These are phyloP conservation scores for Zygoascus ofunaensis DNA, from an alignment of 805 yeast genomes.

Conservation along the genomic window DNA sequence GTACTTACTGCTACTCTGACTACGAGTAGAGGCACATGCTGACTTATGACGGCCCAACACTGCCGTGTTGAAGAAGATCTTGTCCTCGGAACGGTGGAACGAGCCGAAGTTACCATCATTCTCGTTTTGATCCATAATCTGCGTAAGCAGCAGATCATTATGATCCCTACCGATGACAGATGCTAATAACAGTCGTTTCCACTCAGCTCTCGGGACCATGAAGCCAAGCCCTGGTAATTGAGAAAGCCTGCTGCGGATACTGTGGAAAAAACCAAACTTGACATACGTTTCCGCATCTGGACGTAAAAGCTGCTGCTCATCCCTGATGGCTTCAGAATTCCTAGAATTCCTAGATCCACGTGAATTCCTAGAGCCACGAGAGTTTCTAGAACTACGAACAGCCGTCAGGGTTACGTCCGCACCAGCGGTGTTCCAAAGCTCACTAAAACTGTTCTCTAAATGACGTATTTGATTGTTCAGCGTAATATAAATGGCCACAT, in stretches of 20 bases:
- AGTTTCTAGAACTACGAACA: background rate
- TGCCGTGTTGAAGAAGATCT: background rate
- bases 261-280: background rate
- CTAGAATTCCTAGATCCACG: background rate
- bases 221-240: conserved; percentile 2
- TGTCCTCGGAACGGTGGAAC: background rate
- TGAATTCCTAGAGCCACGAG: background rate
- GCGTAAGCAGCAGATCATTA: background rate
- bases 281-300: no score
- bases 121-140: background rate
- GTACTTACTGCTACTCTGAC: background rate
- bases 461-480: conserved; percentile 33
- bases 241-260: background rate
- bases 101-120: background rate
- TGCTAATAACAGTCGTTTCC: background rate
- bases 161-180: background rate
- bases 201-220: background rate
- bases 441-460: conserved; percentile 19
- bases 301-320: no score
- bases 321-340: background rate
- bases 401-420: background rate
- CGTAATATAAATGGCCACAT: conserved; percentile 60
- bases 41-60: no score
- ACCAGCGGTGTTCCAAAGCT: conserved; percentile 12
- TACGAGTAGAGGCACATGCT: background rate